Conservation (phyloP, 2,329 filamentous ascomycete genomes). For the Pseudopithomyces maydicus region DNA sequence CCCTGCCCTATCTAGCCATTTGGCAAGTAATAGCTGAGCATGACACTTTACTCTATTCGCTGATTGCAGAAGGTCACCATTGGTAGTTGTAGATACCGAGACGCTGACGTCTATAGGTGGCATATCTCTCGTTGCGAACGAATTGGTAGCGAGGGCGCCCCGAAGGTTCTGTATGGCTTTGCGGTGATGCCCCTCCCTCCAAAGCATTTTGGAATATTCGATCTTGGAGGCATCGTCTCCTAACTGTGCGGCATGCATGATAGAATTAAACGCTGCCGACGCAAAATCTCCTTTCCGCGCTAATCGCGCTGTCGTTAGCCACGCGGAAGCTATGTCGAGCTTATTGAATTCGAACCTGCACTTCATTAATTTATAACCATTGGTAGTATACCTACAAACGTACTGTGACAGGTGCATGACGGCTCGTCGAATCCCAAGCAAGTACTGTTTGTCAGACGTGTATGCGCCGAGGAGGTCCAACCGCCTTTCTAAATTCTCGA, state of each 20-base stretch:
- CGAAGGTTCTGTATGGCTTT: slow-evolving; percentile 94
- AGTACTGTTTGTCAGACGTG: slow-evolving; percentile 89
- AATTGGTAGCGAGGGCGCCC: slow-evolving; percentile 79
- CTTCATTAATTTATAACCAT: slow-evolving; percentile 14
- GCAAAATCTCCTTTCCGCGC: slow-evolving; percentile 84
- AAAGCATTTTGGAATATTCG: slow-evolving; percentile 89
- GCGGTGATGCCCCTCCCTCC: slow-evolving; percentile 90
- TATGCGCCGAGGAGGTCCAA: slow-evolving; percentile 89
- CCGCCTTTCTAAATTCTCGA: slow-evolving; percentile 71
- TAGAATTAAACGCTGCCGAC: slow-evolving; percentile 90
- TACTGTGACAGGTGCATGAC: slow-evolving; percentile 80
- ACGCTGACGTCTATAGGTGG: slow-evolving; percentile 38
- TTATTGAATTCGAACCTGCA: slow-evolving; percentile 64
- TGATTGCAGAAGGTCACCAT: slow-evolving; percentile 39
- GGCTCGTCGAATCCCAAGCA: slow-evolving; percentile 83
- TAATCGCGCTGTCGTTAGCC: slow-evolving; percentile 83
- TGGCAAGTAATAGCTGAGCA: slow-evolving; percentile 87
- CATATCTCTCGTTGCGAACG: slow-evolving; percentile 63
- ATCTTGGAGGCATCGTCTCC: slow-evolving; percentile 88
- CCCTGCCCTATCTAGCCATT: slow-evolving; percentile 95
- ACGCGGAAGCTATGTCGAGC: slow-evolving; percentile 78
- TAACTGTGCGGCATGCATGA: slow-evolving; percentile 83
- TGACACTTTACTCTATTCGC: slow-evolving; percentile 71
- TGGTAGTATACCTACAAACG: slow-evolving; percentile 29
- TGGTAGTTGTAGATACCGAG: slow-evolving; percentile 45